These are phyloP conservation scores for Tylopilus felleus DNA, from an alignment of 768 basidiomycete genomes.

Conservation along the genomic window DNA sequence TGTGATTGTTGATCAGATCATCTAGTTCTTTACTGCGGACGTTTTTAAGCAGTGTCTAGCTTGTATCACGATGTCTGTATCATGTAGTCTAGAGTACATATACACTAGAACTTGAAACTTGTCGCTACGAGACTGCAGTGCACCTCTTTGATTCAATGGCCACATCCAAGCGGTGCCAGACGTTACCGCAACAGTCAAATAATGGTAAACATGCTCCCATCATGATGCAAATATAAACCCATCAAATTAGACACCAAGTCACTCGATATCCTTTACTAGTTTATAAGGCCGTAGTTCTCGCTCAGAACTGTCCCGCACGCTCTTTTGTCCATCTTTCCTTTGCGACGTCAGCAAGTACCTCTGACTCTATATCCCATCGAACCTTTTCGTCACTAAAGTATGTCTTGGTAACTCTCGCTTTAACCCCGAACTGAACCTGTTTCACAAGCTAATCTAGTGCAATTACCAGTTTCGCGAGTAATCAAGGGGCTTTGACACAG, in stretches of 20 bases:
- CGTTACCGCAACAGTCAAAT: background rate
- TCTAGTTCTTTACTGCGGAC: too few species aligned
- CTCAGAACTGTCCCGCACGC: background rate
- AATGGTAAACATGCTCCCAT: background rate
- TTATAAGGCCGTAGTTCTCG: background rate
- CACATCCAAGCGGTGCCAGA: too few species aligned
- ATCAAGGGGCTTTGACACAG: background rate
- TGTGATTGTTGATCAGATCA: too few species aligned
- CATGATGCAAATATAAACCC: too few species aligned
- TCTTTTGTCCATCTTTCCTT: constrained; percentile 7
- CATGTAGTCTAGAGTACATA: too few species aligned
- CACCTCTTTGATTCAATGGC: too few species aligned
- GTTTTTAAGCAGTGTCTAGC: too few species aligned
- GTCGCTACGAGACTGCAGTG: too few species aligned
- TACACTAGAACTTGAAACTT: too few species aligned
- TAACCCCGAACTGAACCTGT: background rate
- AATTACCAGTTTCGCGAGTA: background rate
- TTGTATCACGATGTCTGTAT: too few species aligned
- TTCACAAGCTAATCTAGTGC: background rate
- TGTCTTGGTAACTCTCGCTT: background rate
- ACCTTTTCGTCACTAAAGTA: background rate
- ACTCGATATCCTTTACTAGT: background rate
- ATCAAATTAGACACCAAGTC: background rate
- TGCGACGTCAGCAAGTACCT: background rate
- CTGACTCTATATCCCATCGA: background rate